A percentile compares a stretch with the other conserved stretches of the same genome.
Conservation (phyloP, 2,329 filamentous ascomycete genomes). For the Lachnellula hyalina region DNA sequence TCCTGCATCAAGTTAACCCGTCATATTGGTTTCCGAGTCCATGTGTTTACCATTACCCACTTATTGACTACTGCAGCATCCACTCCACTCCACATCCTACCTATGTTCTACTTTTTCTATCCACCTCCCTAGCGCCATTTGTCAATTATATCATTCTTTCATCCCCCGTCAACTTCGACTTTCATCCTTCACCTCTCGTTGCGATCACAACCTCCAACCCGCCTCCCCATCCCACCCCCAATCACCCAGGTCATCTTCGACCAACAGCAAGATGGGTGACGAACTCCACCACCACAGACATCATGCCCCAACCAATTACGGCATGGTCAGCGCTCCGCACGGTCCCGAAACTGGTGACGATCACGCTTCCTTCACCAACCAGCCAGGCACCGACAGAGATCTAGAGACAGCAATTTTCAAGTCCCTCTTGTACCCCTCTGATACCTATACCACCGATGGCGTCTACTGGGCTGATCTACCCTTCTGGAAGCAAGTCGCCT, state of each 20-base stretch:
- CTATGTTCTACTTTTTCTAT: not conserved
- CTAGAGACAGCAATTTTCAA: conserved; percentile 56
- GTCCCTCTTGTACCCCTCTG: conserved; percentile 78
- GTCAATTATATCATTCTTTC: no score
- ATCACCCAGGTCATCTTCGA: not conserved
- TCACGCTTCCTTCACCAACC: conserved; percentile 16
- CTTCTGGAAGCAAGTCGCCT: conserved; percentile 61
- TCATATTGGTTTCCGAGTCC: not conserved
- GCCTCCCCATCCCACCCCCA: not conserved
- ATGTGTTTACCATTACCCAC: not conserved
- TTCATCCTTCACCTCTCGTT: no score
- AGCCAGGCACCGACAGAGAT: conserved; percentile 7
- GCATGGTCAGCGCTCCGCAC: conserved; percentile 26
- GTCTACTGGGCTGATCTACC: conserved; percentile 91
- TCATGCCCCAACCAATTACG: conserved; percentile 25
- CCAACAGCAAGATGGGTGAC: conserved; percentile 20
- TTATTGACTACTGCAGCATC: not conserved
- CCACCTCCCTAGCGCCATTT: no score
- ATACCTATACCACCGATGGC: conserved; percentile 77
- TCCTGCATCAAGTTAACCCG: not conserved
- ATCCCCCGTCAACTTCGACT: no score
- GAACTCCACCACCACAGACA: conserved; percentile 21
- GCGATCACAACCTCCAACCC: not conserved
- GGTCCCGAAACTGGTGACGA: conserved; percentile 31
- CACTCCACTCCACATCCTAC: not conserved